Base-by-base conservation (phyloP, 176 grass and related monocot species). In the Cenchrus americanus region DNA sequence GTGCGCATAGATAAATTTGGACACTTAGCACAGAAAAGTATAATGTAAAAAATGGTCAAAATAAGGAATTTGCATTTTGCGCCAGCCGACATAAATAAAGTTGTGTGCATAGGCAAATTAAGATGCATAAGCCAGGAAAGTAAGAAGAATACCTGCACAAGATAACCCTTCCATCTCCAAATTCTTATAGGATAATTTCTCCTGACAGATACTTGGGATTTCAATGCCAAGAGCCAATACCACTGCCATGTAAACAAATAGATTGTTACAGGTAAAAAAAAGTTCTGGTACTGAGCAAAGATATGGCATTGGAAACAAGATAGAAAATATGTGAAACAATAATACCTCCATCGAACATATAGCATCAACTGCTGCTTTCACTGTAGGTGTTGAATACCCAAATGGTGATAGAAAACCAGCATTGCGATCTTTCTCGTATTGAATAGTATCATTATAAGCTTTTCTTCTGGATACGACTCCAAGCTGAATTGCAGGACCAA, bases 381-480 rank as follows among this genome's bases (percentile, higher is more conserved):
- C 91, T 57, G 96, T 95, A 83, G 96, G 87, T 57, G 96, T 87
- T 61, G 93, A 98, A 54, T 98, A 98, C 72, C 96, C 96, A 98
- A 95, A 98, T 84, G 96, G 96, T 65, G 96, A 98, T 88, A 98
- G 11, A 93, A 94, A 98, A 41, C 93, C 93, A 69, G 89, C 96
- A 93, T 98, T 98, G n/a, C 93, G 89, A 67, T 98, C 93, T 81
- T 84, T 95, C 80, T 98, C 93, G 17, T 96, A 98, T 77, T 94
- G 89, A 58, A 96, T 98, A 78, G 91, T 82, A 83, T 98, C 93
- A 71, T 79, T 88, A 83, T 93, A 95, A 86, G 90, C 89, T 92
- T 81, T 91, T 77, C 96, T 95, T 70, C 85, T 89, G 59, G 93
- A 98, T 87, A 95, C 92, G 80, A 90, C 90, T 87, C 96, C 93